Evolutionary conservation across 2,329 filamentous ascomycete species (phyloP).

Genomic region (Exserohilum turcica): DNA sequence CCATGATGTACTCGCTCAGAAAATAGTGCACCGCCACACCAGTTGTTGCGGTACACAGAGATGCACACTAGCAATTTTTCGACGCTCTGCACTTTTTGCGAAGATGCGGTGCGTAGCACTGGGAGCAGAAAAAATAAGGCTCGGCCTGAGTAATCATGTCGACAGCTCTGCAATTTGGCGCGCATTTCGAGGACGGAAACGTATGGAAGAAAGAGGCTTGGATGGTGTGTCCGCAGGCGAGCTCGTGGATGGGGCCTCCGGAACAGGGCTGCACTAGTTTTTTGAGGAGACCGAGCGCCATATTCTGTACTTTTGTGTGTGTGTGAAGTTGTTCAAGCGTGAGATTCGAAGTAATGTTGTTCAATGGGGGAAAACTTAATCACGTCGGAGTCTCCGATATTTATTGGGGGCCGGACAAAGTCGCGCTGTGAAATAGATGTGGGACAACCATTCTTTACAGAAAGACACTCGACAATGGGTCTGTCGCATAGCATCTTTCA

Average conservation of each 20-base stretch:
- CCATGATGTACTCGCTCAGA: no score
- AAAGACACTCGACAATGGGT: not conserved
- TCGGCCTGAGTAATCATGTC: not conserved
- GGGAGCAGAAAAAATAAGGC: constrained; percentile 3
- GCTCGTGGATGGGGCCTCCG: not conserved
- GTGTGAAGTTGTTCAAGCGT: not conserved
- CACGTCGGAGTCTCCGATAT: not conserved
- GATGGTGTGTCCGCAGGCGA: constrained; percentile 2
- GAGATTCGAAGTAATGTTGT: no score
- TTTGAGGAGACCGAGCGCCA: not conserved
- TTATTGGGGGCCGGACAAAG: no score
- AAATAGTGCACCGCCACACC: no score
- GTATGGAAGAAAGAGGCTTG: not conserved
- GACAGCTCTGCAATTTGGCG: constrained; percentile 3
- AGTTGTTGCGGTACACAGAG: no score
- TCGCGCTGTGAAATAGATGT: not conserved
- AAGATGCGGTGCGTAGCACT: not conserved
- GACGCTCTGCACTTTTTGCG: not conserved
- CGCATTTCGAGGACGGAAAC: not conserved
- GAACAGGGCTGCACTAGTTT: not conserved
- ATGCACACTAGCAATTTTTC: not conserved
- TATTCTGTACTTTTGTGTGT: not conserved
- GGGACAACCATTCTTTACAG: not conserved
- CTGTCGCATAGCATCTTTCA: not conserved
- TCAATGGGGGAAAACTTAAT: not conserved